Base-by-base conservation (phyloP, 2,329 filamentous ascomycete species). In the Didymella pinodella region DNA sequence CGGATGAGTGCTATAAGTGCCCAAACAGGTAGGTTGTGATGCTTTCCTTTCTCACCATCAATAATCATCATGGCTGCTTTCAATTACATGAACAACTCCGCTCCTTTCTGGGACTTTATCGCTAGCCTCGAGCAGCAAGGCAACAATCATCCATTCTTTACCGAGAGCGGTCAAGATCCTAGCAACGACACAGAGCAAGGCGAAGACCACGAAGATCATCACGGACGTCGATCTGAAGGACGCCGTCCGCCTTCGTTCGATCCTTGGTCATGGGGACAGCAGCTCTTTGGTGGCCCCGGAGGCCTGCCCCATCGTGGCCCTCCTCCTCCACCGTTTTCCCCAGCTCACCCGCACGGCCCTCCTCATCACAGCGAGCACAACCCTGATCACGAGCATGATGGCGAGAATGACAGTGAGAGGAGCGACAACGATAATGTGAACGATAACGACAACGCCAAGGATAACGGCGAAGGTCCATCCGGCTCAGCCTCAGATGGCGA, bases 51-150 rank as follows among this genome's bases (percentile, higher is more conserved):
- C 57, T 51, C 36, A 55, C 61, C 52, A 57, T 51, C 54, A 51
- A 59, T 31, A 44, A 50, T 43, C 53, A 57, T 63, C 57, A 86
- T 86, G 83, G 80, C 84, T 69, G 82, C 82, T 64, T 53, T 56
- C 54, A 75, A 85, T 59, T 78, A 80, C 57, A 82, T 84, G 69
- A 80, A 84, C 76, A 84, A 85, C 58, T 79, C 79, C 4, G 78
- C 80, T 66, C 81, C 83, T 50, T 84, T 86, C 70, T 86, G 84
- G 84, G 83, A 86, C 70, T 84, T 83, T 59, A 65, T 86, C 52
- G 78, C 81, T 51, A 77, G 74, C 61, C 76, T 86, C 12, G 83
- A 86, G 64, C 75, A 80, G 53, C 75, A 79, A 71, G 79, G 77
- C 53, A 59, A 67, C 32, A 71, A 77, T 25, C 79, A 83, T 66